These are phyloP conservation scores for Beauveria medogensis DNA, from an alignment of 2,329 filamentous ascomycete genomes.

Conservation along the genomic window DNA sequence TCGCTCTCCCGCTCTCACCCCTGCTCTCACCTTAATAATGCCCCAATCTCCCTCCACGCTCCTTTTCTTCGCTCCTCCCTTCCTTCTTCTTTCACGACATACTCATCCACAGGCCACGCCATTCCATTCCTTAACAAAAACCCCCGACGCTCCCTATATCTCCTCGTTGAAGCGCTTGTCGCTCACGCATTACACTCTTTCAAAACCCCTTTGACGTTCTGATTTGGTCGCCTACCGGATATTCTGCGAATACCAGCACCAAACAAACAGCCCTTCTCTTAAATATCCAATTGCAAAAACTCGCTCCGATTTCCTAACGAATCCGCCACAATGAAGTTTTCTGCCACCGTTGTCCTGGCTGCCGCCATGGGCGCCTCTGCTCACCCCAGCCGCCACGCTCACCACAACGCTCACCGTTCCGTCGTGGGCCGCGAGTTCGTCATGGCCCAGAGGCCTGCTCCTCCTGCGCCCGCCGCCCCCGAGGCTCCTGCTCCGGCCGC, in stretches of 20 bases:
- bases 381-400: slow-evolving; percentile 31
- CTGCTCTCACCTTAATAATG: slow-evolving; percentile 15
- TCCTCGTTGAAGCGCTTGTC: slow-evolving; percentile 8
- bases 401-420: slow-evolving; percentile 27
- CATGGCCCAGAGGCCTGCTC: slow-evolving; percentile 25
- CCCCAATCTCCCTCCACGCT: slow-evolving; percentile 15
- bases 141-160: slow-evolving; percentile 10
- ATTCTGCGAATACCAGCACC: slow-evolving; percentile 10
- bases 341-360: slow-evolving; percentile 29
- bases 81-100: slow-evolving; percentile 13
- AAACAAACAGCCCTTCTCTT: not conserved
- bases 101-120: slow-evolving; percentile 13
- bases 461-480: slow-evolving; percentile 7
- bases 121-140: slow-evolving; percentile 12
- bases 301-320: not conserved
- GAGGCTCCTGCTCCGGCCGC: slow-evolving; percentile 8
- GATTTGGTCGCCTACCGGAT: slow-evolving; percentile 11
- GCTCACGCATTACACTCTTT: slow-evolving; percentile 13
- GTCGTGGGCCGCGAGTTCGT: slow-evolving; percentile 25
- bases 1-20: not conserved
- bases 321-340: slow-evolving; percentile 32
- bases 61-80: slow-evolving; percentile 4
- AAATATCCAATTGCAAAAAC: not conserved
- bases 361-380: slow-evolving; percentile 34
- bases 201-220: not conserved